Percentiles rank a stretch among this genome's conserved stretches.
phyloP scores from a whole-genome alignment of 306 rosid genomes.

The Fagus sylvatica region DNA sequence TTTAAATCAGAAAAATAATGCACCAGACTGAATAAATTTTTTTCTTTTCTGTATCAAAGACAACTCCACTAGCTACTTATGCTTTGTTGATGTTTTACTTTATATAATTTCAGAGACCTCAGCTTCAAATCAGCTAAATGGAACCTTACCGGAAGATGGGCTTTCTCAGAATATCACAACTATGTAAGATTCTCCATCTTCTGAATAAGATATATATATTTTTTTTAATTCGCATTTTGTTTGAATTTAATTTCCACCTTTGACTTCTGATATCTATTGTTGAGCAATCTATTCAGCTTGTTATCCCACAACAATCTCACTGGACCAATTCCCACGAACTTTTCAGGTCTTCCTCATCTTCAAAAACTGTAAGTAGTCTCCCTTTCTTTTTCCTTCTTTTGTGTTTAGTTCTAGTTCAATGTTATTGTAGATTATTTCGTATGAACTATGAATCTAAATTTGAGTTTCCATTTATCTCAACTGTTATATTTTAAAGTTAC shows the following conservation, averaged over 20 bases:
- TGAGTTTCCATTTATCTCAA: background rate
- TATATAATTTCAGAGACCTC: slow-evolving; percentile 68
- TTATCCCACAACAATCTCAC: slow-evolving; percentile 72
- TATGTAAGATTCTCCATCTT: slow-evolving; percentile 63
- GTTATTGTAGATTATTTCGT: background rate
- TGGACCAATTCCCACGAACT: slow-evolving; percentile 64
- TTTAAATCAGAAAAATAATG: slow-evolving; percentile 20
- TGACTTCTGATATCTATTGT: slow-evolving; percentile 4
- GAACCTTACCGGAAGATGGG: slow-evolving; percentile 55
- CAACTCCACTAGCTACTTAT: slow-evolving; percentile 13
- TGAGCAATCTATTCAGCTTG: slow-evolving; percentile 48
- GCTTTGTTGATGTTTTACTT: slow-evolving; percentile 19
- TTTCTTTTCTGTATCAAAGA: slow-evolving; percentile 2
- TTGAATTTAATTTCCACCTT: background rate
- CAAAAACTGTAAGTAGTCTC: slow-evolving; percentile 67
- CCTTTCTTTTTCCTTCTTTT: slow-evolving; percentile 2
- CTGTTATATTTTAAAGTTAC: background rate
- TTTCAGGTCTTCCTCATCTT: slow-evolving; percentile 59
- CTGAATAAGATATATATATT: slow-evolving; percentile 5
- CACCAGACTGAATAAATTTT: slow-evolving; percentile 5
- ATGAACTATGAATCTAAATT: background rate
- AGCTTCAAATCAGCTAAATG: slow-evolving; percentile 70
- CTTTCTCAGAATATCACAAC: slow-evolving; percentile 72
- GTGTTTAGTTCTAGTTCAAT: background rate
- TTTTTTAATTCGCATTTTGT: background rate